A percentile compares a stretch with the other conserved stretches of the same genome.
Conservation (phyloP, 495 filamentous ascomycete species). For the Hypoxylon perforatum region DNA sequence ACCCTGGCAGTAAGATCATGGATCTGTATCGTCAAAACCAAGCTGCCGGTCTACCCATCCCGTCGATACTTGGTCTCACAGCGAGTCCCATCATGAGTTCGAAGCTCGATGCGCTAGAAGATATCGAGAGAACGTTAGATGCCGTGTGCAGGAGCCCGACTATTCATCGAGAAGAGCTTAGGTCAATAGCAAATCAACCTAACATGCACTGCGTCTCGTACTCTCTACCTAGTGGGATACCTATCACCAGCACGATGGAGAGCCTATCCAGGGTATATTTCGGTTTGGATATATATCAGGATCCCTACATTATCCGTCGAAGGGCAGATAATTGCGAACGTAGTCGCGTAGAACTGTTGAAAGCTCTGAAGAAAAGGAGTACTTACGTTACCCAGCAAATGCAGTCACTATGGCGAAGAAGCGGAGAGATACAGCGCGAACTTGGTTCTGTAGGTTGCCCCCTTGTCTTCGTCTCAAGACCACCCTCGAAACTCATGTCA, state of each 20-base stretch:
- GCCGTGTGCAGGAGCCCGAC: slow-evolving; percentile 77
- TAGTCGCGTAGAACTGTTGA: slow-evolving; percentile 53
- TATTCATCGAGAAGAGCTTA: slow-evolving; percentile 75
- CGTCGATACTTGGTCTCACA: slow-evolving; percentile 83
- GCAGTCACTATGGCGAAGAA: slow-evolving; percentile 63
- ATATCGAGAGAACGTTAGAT: slow-evolving; percentile 80
- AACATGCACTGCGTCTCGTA: slow-evolving; percentile 66
- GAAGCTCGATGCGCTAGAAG: slow-evolving; percentile 59
- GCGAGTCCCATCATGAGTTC: slow-evolving; percentile 81
- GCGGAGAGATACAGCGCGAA: slow-evolving; percentile 65
- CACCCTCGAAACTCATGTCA: not conserved
- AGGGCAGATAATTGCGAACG: slow-evolving; percentile 48
- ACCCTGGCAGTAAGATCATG: slow-evolving; percentile 84
- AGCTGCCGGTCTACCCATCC: slow-evolving; percentile 58
- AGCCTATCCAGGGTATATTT: slow-evolving; percentile 52
- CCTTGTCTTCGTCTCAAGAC: not conserved
- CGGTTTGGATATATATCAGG: slow-evolving; percentile 69
- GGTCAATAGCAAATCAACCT: slow-evolving; percentile 75
- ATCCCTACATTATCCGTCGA: slow-evolving; percentile 75
- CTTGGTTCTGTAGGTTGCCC: slow-evolving; percentile 63
- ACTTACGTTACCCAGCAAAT: slow-evolving; percentile 76
- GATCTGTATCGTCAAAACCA: slow-evolving; percentile 70
- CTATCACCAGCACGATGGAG: slow-evolving; percentile 44
- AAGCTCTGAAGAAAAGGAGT: slow-evolving; percentile 60
- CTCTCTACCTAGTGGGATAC: slow-evolving; percentile 7